Evolutionary conservation across 805 yeast species (phyloP).

Genomic region (Spathaspora boniae): DNA sequence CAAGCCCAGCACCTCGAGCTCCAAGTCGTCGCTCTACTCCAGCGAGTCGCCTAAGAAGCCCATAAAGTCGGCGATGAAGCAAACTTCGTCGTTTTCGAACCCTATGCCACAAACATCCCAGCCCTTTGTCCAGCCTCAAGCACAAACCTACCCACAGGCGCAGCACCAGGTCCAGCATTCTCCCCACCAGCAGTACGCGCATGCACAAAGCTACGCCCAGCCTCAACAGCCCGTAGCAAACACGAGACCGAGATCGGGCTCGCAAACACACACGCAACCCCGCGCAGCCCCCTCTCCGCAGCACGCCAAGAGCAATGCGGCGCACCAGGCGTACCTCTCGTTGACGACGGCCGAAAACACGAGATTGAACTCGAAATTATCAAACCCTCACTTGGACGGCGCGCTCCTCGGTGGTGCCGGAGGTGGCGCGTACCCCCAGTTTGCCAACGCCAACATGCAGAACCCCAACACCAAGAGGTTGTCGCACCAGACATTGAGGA

Average conservation of each 20-base stretch:
- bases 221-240: constrained; percentile 5
- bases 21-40: constrained; percentile 31
- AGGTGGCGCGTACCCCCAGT: constrained; percentile 11
- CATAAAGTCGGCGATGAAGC: constrained; percentile 52
- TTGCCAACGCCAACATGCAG: constrained; percentile 10
- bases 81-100: constrained; percentile 21
- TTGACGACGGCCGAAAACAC: constrained; percentile 79
- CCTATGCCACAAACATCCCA: background rate
- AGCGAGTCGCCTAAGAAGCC: constrained; percentile 35
- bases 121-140: background rate
- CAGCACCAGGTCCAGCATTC: background rate
- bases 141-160: background rate
- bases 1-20: constrained; percentile 14
- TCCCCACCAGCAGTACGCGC: background rate
- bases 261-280: constrained; percentile 5
- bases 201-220: constrained; percentile 7
- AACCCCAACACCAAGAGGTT: constrained; percentile 14
- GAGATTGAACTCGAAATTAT: constrained; percentile 60
- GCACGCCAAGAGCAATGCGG: constrained; percentile 31
- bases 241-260: no score
- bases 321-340: constrained; percentile 62
- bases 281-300: constrained; percentile 9
- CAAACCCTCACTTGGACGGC: constrained; percentile 33
- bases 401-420: constrained; percentile 3
- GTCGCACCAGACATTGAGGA: constrained; percentile 27